Percentiles rank a stretch among this genome's conserved stretches.
Evolutionary conservation across 257 asterid genomes (phyloP).

Genomic region (Fraxinus cuspidata): DNA sequence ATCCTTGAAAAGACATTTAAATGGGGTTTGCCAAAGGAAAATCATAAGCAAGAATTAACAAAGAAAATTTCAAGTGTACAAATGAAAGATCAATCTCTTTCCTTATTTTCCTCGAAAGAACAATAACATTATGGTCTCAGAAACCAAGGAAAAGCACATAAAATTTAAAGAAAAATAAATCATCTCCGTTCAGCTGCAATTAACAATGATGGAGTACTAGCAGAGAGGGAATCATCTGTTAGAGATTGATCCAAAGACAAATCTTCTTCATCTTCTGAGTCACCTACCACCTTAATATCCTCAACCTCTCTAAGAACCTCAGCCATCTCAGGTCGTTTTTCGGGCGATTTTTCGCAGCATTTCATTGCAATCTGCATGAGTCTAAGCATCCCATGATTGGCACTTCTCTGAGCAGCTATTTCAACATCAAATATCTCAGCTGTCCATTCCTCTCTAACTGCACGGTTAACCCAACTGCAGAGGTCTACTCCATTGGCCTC

Average conservation of each 20-base stretch:
- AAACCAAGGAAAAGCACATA: not conserved
- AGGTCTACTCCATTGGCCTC: slow-evolving; percentile 65
- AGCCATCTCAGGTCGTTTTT: slow-evolving; percentile 63
- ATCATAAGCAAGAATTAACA: not conserved
- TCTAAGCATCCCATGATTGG: slow-evolving; percentile 64
- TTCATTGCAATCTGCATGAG: slow-evolving; percentile 63
- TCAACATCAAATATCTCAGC: slow-evolving; percentile 86
- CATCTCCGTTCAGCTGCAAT: slow-evolving; percentile 25
- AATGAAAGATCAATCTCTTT: not conserved
- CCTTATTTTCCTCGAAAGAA: not conserved
- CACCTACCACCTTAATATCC: slow-evolving; percentile 36
- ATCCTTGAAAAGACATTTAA: too few relatives aligned
- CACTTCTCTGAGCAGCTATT: slow-evolving; percentile 63
- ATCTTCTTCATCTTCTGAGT: slow-evolving; percentile 58
- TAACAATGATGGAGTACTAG: slow-evolving; percentile 27
- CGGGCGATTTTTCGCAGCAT: slow-evolving; percentile 67
- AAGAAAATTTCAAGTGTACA: not conserved
- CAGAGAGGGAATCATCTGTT: slow-evolving; percentile 58
- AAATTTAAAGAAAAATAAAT: not conserved
- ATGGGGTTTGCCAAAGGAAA: not conserved
- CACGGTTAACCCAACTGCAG: slow-evolving; percentile 74
- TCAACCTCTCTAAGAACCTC: slow-evolving; percentile 62
- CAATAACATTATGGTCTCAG: not conserved
- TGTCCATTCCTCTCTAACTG: slow-evolving; percentile 93
- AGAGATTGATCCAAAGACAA: slow-evolving; percentile 54